phyloP scores from a whole-genome alignment of 176 grass and related monocot species.

The Oryza coarctata region DNA sequence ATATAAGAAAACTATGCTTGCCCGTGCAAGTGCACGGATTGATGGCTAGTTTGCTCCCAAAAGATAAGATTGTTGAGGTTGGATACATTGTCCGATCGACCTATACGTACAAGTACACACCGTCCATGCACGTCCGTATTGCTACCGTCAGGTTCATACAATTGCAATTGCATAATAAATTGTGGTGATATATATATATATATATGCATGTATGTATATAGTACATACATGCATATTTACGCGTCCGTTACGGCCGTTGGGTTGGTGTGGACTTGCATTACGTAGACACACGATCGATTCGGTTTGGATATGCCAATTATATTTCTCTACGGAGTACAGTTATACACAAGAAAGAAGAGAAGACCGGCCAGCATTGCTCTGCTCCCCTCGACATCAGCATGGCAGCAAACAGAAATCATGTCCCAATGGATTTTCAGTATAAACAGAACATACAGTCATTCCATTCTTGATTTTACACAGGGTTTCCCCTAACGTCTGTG shows the following conservation, averaged over 20 bases:
- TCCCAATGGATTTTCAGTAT: conserved; percentile 12
- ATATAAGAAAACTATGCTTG: no score
- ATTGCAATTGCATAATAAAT: background rate
- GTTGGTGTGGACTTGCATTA: background rate
- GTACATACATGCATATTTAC: background rate
- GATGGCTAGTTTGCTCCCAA: no score
- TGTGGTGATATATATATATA: no score
- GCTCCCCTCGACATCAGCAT: background rate
- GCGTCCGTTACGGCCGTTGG: background rate
- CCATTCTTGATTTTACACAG: conserved; percentile 58
- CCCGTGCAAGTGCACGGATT: no score
- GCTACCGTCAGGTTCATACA: no score
- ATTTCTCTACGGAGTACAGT: background rate
- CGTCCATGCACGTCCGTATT: no score
- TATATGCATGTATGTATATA: no score
- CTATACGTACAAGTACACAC: no score
- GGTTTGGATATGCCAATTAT: background rate
- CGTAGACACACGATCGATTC: background rate
- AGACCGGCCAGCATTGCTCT: background rate
- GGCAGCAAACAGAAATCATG: background rate
- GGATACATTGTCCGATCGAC: no score
- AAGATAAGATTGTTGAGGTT: no score
- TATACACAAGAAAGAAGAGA: background rate
- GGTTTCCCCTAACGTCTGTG: no score
- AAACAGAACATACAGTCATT: conserved; percentile 49